Percentiles rank a stretch among this genome's conserved stretches.
Evolutionary conservation across 2,329 filamentous ascomycete species (phyloP).

Genomic region (Ambrosiella cleistominuta): DNA sequence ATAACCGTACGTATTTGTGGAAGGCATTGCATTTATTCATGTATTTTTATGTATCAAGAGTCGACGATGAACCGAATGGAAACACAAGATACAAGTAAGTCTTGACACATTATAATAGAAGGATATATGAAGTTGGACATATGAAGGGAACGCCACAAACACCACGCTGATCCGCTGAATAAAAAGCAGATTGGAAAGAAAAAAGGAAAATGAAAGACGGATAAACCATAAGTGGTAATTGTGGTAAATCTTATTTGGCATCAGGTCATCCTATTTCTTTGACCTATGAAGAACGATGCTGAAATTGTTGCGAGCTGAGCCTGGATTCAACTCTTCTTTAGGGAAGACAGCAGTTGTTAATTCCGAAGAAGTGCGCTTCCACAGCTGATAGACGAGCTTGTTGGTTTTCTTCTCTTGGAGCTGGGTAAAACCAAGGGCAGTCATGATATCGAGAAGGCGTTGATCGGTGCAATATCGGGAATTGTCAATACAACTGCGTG

Average conservation of each 20-base stretch:
- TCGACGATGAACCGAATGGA: too few species aligned
- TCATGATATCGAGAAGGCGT: slow-evolving; percentile 56
- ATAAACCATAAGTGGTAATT: background rate
- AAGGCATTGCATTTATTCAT: too few species aligned
- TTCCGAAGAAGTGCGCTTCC: slow-evolving; percentile 32
- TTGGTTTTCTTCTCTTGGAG: slow-evolving; percentile 53
- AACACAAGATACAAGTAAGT: too few species aligned
- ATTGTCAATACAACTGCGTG: slow-evolving; percentile 73
- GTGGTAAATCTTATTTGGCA: too few species aligned
- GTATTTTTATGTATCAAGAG: too few species aligned
- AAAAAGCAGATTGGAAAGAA: background rate
- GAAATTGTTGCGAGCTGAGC: slow-evolving; percentile 75
- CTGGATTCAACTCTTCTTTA: slow-evolving; percentile 64
- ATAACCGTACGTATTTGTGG: too few species aligned
- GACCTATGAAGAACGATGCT: slow-evolving; percentile 45
- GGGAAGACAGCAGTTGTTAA: slow-evolving; percentile 27
- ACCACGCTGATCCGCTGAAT: too few species aligned
- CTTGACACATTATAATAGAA: too few species aligned
- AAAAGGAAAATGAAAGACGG: background rate
- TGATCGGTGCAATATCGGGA: slow-evolving; percentile 72
- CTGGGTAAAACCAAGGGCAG: slow-evolving; percentile 52
- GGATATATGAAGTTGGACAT: too few species aligned
- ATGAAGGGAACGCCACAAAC: too few species aligned
- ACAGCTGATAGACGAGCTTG: slow-evolving; percentile 83
- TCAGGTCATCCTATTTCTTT: background rate